Conservation (phyloP, 768 basidiomycete species). For the Tylopilus plumbeoviolaceoides region DNA sequence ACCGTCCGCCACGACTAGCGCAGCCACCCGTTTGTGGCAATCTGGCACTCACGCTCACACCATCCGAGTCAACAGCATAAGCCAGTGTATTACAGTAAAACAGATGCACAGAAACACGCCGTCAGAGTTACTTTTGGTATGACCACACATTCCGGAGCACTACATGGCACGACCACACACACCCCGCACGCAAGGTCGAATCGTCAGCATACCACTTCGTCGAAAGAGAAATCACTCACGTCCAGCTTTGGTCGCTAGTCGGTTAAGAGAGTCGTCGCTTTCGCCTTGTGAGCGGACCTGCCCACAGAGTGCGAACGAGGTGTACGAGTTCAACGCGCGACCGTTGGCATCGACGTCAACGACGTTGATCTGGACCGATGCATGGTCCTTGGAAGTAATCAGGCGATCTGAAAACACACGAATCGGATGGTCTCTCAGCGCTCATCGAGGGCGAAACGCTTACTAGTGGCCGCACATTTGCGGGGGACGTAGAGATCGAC, state of each 20-base stretch:
- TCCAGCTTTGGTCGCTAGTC: conserved; percentile 91
- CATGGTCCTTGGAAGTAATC: conserved; percentile 98
- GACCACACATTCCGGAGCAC: conserved; percentile 97
- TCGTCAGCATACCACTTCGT: conserved; percentile 6
- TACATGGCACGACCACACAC: conserved; percentile 30
- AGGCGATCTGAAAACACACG: conserved; percentile 67
- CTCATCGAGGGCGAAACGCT: conserved; percentile 32
- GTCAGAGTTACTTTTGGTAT: conserved; percentile 74
- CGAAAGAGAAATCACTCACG: conserved; percentile 52
- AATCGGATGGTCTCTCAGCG: background rate
- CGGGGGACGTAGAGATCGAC: conserved; percentile 99
- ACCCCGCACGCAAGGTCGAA: background rate
- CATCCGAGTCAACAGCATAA: background rate
- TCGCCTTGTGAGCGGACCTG: conserved; percentile 93
- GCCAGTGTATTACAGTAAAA: conserved; percentile 13
- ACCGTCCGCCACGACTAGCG: background rate
- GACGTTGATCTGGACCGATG: conserved; percentile 94
- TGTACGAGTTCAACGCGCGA: conserved; percentile 70
- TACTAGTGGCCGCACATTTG: conserved; percentile 97
- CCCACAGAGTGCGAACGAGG: conserved; percentile 93
- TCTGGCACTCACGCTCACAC: background rate
- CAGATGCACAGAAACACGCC: conserved; percentile 7
- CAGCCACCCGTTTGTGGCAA: conserved; percentile 23
- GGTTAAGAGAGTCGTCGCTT: conserved; percentile 94
- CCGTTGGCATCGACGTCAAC: conserved; percentile 92